Evolutionary conservation across 1,284 basidiomycete species (phyloP).

Genomic region (Apiotrichum laibachii): DNA sequence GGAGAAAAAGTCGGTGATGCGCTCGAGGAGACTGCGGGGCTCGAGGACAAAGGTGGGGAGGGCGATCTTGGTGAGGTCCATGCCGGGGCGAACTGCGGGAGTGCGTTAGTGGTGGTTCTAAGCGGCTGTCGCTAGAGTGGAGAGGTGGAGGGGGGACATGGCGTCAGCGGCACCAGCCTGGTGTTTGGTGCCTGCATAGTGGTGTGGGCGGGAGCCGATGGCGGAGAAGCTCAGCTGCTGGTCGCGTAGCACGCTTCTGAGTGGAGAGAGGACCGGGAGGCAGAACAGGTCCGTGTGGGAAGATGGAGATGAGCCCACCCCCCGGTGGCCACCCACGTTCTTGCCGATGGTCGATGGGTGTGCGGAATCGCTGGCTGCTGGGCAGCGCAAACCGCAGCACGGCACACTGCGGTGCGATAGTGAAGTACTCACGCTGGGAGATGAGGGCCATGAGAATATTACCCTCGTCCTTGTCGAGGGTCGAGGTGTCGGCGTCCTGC

Average conservation of each 20-base stretch:
- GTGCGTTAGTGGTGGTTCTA: not conserved
- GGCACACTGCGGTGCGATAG: too few relatives aligned
- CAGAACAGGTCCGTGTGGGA: too few relatives aligned
- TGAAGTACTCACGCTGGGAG: slow-evolving; percentile 46
- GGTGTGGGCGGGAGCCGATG: not conserved
- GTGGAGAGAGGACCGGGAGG: too few relatives aligned
- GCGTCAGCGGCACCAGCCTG: not conserved
- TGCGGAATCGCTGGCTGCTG: too few relatives aligned
- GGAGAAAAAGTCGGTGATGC: slow-evolving; percentile 98
- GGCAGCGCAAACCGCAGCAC: too few relatives aligned
- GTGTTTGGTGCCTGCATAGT: too few relatives aligned
- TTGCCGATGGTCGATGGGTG: too few relatives aligned
- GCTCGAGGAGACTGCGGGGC: slow-evolving; percentile 82
- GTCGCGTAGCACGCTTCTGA: too few relatives aligned
- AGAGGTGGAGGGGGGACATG: not conserved
- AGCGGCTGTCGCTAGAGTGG: not conserved
- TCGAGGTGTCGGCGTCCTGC: slow-evolving; percentile 45
- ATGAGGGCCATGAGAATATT: slow-evolving; percentile 50
- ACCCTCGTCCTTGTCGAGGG: slow-evolving; percentile 52
- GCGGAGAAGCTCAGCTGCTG: too few relatives aligned
- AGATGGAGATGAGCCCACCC: too few relatives aligned
- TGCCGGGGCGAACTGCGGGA: slow-evolving; percentile 73
- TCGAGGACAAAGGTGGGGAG: slow-evolving; percentile 93
- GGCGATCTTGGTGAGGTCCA: slow-evolving; percentile 93
- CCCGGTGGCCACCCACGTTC: too few relatives aligned